These are phyloP conservation scores for Closterium sp. DNA, from an alignment of 139 green algal genomes.

Conservation along the genomic window DNA sequence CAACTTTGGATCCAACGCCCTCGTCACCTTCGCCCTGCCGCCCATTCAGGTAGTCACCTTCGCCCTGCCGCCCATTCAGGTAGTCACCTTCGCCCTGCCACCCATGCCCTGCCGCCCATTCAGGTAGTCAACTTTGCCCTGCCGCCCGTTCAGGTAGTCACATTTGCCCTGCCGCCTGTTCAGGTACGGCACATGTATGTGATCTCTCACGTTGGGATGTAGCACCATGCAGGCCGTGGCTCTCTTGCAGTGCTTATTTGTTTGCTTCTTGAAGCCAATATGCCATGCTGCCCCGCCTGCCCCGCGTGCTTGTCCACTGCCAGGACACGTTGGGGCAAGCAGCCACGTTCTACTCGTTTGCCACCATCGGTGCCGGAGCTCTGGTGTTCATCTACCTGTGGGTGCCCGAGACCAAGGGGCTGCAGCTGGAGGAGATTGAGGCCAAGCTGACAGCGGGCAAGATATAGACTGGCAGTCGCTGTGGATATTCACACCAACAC, in stretches of 20 bases:
- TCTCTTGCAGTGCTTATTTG: not conserved
- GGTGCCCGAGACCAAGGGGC: slow-evolving; percentile 90
- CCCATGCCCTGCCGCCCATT: slow-evolving; percentile 47
- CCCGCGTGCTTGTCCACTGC: slow-evolving; percentile 33
- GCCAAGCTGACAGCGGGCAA: slow-evolving; percentile 28
- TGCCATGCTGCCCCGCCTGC: too few species aligned
- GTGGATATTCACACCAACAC: too few species aligned
- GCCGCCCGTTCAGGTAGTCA: too few species aligned
- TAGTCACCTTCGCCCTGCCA: too few species aligned
- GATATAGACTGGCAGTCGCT: too few species aligned
- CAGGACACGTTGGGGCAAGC: slow-evolving; percentile 66
- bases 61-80: too few species aligned
- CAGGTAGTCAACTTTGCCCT: slow-evolving; percentile 20
- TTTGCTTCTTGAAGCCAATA: not conserved
- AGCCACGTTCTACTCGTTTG: slow-evolving; percentile 76
- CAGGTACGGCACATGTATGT: not conserved
- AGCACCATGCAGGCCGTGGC: not conserved
- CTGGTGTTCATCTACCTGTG: slow-evolving; percentile 70
- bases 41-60: slow-evolving; percentile 33
- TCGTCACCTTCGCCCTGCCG: slow-evolving; percentile 63
- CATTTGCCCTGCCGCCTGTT: too few species aligned
- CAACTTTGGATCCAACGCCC: slow-evolving; percentile 88
- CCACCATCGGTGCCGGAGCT: slow-evolving; percentile 63
- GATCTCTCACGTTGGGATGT: not conserved
- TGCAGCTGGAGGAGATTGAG: slow-evolving; percentile 92